Evolutionary conservation across 768 basidiomycete species (phyloP), one percentile per base, ranked within the genome.

Genomic region (Lanmaoa pseudosensibilis): DNA sequence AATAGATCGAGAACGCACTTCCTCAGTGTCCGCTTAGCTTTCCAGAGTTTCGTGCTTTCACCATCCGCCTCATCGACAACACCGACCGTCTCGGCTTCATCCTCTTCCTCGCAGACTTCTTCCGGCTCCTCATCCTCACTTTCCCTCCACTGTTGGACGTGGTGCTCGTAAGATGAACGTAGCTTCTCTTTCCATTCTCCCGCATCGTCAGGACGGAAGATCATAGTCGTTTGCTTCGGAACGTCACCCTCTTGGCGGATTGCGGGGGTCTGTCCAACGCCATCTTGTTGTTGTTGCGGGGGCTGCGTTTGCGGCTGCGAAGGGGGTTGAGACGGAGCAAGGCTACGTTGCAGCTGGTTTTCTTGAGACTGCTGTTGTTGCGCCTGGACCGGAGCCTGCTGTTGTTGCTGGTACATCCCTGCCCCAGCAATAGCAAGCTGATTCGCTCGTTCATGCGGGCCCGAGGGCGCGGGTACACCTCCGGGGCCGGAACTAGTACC

Each of bases 171-270:
- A 30, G 86, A 81, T 52, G 81, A 74, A 50, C 87, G 80, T 52
- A 90, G 67, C 70, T 82, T 86, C 71, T 93, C 91, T 69, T 83
- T 87, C 94, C 94, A 98, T 62, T 92, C 90, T 19, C 85, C 86
- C 21, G 84, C 84, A 56, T 88, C 88, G 61, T 94, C 92, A 2
- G 94, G 91, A 51, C 90, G 80, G 74, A 93, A 96, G 54, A 96
- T 94, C 12, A 90, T 84, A 19, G 88, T 90, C n/a, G 83, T 25
- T 5, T 51, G 63, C 19, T 68, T 69, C 2, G 59, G 55, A 49
- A 57, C 5, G 8, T 69, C 69, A 2, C 47, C 37, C 4, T 70
- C 71, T 23, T 52, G 51, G 12, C 48, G 60, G 16, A 33, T n/a
- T 30, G 44, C 33, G 5, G 65, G 52, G 5, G 25, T 21, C 41